Conservation (phyloP, 176 grass and related monocot genomes). For the Saccharum officinarum region DNA sequence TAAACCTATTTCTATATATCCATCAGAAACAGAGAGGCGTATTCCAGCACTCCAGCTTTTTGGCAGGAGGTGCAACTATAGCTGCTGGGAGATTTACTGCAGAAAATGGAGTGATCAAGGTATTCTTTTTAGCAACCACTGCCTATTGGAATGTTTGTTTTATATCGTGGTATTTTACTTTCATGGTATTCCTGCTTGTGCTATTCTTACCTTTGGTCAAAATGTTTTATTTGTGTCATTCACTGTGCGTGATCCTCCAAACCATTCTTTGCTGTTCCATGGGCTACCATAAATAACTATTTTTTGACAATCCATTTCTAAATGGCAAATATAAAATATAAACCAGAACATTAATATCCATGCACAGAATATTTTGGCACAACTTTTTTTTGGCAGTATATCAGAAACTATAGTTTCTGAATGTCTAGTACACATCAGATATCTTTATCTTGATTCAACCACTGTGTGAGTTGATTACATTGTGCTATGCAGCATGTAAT, state of each 20-base stretch:
- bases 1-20: constrained; percentile 17
- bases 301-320: neutral
- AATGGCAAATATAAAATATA: neutral
- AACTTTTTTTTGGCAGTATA: neutral
- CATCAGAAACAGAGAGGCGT: constrained; percentile 83
- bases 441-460: neutral
- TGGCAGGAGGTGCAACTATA: constrained; percentile 86
- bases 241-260: neutral
- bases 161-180: neutral
- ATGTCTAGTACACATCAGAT: neutral
- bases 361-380: neutral
- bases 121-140: constrained; percentile 31
- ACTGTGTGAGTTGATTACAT: neutral
- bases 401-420: neutral
- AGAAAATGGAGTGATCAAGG: constrained; percentile 75
- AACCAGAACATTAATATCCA: neutral
- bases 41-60: constrained; percentile 97
- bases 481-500: neutral
- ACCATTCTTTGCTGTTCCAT: neutral
- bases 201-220: neutral
- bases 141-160: neutral
- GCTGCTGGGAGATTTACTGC: constrained; percentile 85
- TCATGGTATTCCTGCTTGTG: neutral
- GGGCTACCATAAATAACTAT: neutral
- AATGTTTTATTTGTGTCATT: neutral